Base-by-base conservation (phyloP, 2,329 filamentous ascomycete genomes). In the Ophiostoma himal-ulmi region DNA sequence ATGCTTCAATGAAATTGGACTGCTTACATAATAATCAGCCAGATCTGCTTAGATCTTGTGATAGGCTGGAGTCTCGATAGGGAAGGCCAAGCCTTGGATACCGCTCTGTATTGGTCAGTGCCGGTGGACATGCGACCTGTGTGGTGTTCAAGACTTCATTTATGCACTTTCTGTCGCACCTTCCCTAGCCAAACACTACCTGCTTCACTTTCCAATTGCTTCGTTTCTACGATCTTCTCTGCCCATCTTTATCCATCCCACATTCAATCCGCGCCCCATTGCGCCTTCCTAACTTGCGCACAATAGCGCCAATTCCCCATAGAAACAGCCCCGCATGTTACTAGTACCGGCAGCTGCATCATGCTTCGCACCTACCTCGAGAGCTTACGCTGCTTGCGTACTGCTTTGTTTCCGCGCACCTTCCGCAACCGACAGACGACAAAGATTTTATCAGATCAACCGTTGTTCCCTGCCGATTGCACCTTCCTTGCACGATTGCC, bases 241-340 rank as follows among this genome's bases (percentile, higher is more conserved):
- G 4, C 34, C 20, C n/a, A n/a, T 20, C 62, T 65, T 34, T n/a
- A 17, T n/a, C 14, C 14, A 8, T 66, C n/a, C 22, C 22, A 30
- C 30, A 30, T 30, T 3, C 30, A 30, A 30, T 30, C 37, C 44
- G 17, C 64, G 17, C 64, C 14, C 36, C 37, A 44, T 66, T 66
- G 36, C 62, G 36, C 37, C 22, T 66, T 44, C 64, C n/a, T n/a
- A 26, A 66, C 36, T 37, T 30, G 65, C 65, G 65, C 65, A 67
- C 37, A 67, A 30, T 39, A 67, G 37, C 37, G 65, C 8, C 5
- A 67, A 17, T 67, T 66, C 39, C 37, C 65, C 65, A 44, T 44
- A 67, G 22, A 13, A 44, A 67, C 37, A 22, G 37, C 39, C 37
- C 65, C 39, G 65, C 39, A 67, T 30, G 11, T 44, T 26, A 41